Evolutionary conservation across 768 basidiomycete genomes (phyloP).

Genomic region (Tylopilus plumbeoviolaceoides): DNA sequence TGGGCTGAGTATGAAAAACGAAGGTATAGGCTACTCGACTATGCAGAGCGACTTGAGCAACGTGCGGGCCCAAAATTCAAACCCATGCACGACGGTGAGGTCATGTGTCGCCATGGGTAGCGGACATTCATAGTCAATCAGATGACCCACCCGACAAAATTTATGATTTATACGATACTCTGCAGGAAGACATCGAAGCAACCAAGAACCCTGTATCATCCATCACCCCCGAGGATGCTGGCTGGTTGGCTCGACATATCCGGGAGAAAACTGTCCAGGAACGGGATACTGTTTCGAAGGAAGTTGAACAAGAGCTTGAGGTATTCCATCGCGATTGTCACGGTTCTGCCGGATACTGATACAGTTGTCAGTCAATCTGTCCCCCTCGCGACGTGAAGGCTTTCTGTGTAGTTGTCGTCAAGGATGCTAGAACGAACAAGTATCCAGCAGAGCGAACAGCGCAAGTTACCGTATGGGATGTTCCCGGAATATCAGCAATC

Average conservation of each 20-base stretch:
- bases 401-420: conserved; percentile 69
- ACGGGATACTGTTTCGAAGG: conserved; percentile 46
- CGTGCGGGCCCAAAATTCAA: conserved; percentile 47
- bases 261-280: conserved; percentile 45
- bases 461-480: conserved; percentile 85
- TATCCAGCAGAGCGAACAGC: conserved; percentile 55
- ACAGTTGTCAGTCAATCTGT: conserved; percentile 43
- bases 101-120: not conserved
- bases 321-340: conserved; percentile 38
- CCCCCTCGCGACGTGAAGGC: conserved; percentile 72
- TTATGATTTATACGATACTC: conserved; percentile 55
- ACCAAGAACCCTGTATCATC: conserved; percentile 41
- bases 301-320: conserved; percentile 70
- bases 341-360: conserved; percentile 3
- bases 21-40: conserved; percentile 48
- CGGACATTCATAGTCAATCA: conserved; percentile 2
- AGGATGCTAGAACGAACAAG: conserved; percentile 55
- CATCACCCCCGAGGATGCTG: conserved; percentile 45
- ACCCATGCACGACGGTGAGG: conserved; percentile 40
- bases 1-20: conserved; percentile 55
- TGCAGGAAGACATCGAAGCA: conserved; percentile 52
- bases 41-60: conserved; percentile 61
- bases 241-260: conserved; percentile 58
- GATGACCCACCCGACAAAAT: conserved; percentile 41
- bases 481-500: conserved; percentile 43